Conservation (phyloP, 2,329 filamentous ascomycete genomes). For the Aureobasidium melanogenum region DNA sequence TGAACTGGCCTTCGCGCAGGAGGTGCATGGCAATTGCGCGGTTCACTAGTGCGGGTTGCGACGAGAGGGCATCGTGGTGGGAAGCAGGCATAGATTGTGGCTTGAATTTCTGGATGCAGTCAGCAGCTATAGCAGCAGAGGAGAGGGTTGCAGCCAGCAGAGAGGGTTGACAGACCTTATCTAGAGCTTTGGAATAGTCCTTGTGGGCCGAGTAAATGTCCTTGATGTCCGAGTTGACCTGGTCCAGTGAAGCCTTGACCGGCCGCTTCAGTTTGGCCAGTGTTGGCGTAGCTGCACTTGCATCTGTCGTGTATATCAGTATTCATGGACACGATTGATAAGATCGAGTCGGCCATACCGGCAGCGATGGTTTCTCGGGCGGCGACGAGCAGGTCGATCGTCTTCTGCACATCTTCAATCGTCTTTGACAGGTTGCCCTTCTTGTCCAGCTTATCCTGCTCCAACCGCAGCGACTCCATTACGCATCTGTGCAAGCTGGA, state of each 20-base stretch:
- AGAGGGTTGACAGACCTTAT: conserved; percentile 49
- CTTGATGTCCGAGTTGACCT: conserved; percentile 71
- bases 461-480: conserved; percentile 62
- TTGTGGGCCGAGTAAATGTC: conserved; percentile 74
- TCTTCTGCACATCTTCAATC: conserved; percentile 71
- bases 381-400: conserved; percentile 66
- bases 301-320: background rate
- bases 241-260: conserved; percentile 70
- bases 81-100: conserved; percentile 61
- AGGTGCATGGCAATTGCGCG: conserved; percentile 95
- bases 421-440: conserved; percentile 61
- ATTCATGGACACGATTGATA: background rate
- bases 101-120: conserved; percentile 50
- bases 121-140: background rate
- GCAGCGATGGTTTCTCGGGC: conserved; percentile 66
- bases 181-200: conserved; percentile 75
- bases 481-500: background rate
- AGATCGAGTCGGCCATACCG: conserved; percentile 40
- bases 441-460: conserved; percentile 63
- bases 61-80: conserved; percentile 70
- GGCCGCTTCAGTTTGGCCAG: conserved; percentile 81
- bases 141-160: too few relatives aligned
- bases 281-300: conserved; percentile 45
- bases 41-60: conserved; percentile 72
- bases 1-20: conserved; percentile 86